Evolutionary conservation across 2,329 filamentous ascomycete species (phyloP), one percentile per base, ranked within the genome.

Genomic region (Alternaria sp.): DNA sequence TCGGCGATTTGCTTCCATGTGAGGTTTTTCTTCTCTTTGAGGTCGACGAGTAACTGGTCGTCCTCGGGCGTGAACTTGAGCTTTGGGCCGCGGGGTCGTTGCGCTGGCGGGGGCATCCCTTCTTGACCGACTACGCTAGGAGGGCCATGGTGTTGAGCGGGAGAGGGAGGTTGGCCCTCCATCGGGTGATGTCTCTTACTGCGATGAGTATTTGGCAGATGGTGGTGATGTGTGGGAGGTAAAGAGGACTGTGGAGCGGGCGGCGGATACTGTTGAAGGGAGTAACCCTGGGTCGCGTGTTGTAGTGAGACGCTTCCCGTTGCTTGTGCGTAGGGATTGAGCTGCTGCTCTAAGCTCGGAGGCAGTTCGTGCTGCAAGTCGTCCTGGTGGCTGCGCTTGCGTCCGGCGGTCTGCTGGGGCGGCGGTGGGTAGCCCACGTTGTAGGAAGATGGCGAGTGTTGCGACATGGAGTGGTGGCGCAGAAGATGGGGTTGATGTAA

Each of bases 1-100:
- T 97, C 94, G 60, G 93, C 93, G 75, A 97, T 97, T 84, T 97
- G 94, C 82, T 97, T 97, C 94, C 94, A 97, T 5, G 94, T 97
- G 77, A 97, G 84, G 76, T 93, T 94, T 80, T 96, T 96, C 75
- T 96, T 94, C 81, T 97, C 94, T 80, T 97, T 97, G 66, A 97
- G 84, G 76, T 97, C 92, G 60, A 97, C 90, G 57, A 97, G 85
- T 51, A 97, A 83, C 70, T 92, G 90, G 79, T 97, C 94, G 77
- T 97, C 94, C 79, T 97, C 93, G 10, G 92, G 89, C 1, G 93
- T 97, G 77, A 97, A 97, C 81, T 97, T 97, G 71, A 97, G 85
- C 82, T 97, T 97, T 7, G 93, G 93, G 4, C 93, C 93, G 64
- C 92, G 89, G 10, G 94, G 94, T 71, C 91, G 85, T 56, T 91